Evolutionary conservation across 768 basidiomycete genomes (phyloP).

Genomic region (Trametes cinnabarina): DNA sequence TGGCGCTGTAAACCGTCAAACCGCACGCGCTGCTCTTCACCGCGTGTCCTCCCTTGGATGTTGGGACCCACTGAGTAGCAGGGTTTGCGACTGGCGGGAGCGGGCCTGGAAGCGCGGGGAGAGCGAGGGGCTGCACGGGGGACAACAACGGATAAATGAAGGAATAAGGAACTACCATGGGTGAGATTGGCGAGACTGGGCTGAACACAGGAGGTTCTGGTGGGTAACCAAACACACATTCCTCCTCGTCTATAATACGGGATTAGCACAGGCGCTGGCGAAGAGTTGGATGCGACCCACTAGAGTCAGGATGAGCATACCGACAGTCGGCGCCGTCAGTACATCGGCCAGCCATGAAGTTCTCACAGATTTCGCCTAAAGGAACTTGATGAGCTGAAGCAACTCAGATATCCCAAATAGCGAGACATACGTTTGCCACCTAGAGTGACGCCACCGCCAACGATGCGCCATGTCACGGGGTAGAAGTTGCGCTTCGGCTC

Average conservation of each 20-base stretch:
- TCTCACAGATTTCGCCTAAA: slow-evolving; percentile 28
- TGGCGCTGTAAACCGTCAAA: neutral
- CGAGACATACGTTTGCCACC: slow-evolving; percentile 34
- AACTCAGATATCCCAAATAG: neutral
- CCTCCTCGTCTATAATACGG: neutral
- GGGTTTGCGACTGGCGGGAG: neutral
- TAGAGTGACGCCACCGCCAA: slow-evolving; percentile 76
- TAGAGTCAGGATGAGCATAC: slow-evolving; percentile 24
- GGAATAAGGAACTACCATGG: slow-evolving; percentile 8
- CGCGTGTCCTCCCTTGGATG: neutral
- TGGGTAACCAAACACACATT: neutral
- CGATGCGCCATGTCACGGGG: slow-evolving; percentile 73
- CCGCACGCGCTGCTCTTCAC: neutral
- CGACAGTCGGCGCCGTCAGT: slow-evolving; percentile 28
- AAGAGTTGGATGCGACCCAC: neutral
- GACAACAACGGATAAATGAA: slow-evolving; percentile 8
- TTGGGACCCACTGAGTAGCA: neutral
- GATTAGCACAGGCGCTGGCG: no score
- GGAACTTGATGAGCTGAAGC: neutral
- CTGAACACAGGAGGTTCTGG: slow-evolving; percentile 4
- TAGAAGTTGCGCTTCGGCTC: slow-evolving; percentile 48
- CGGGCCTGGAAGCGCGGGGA: neutral
- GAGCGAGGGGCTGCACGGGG: slow-evolving; percentile 5
- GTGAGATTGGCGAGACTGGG: slow-evolving; percentile 9
- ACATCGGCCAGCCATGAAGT: slow-evolving; percentile 28